A percentile compares a stretch with the other conserved stretches of the same genome.
These are phyloP conservation scores for Phyllosticta ampelicida DNA, from an alignment of 2,329 filamentous ascomycete species.

Conservation along the genomic window DNA sequence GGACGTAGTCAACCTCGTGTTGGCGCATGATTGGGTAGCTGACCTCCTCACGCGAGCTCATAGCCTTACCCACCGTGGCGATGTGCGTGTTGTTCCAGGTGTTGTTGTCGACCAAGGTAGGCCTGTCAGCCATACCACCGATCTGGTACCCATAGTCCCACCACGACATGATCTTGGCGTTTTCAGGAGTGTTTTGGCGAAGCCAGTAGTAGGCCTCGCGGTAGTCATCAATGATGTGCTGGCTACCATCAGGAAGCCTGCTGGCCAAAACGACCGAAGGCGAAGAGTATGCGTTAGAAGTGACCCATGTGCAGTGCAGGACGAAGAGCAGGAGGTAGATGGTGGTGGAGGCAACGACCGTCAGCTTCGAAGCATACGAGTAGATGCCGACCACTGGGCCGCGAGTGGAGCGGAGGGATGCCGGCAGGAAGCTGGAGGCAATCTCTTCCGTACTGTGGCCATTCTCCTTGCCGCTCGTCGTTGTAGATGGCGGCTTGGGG, in stretches of 20 bases:
- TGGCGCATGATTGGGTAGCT: constrained; percentile 98
- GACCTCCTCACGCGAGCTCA: constrained; percentile 95
- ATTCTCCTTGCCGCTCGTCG: constrained; percentile 38
- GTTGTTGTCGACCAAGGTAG: constrained; percentile 97
- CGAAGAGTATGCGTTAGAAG: constrained; percentile 96
- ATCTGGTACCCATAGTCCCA: constrained; percentile 99
- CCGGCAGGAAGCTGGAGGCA: constrained; percentile 40
- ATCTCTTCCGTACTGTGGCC: constrained; percentile 26
- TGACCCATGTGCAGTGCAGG: constrained; percentile 97
- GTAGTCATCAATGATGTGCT: constrained; percentile 99
- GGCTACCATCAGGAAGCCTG: constrained; percentile 81
- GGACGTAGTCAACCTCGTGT: constrained; percentile 97
- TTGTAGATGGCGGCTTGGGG: constrained; percentile 36
- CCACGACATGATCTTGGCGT: constrained; percentile 99
- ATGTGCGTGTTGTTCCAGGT: constrained; percentile 99
- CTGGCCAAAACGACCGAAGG: constrained; percentile 94
- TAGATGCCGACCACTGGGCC: constrained; percentile 76
- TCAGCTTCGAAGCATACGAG: constrained; percentile 63
- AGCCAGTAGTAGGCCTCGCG: constrained; percentile 99
- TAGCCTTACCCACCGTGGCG: constrained; percentile 95
- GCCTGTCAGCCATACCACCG: constrained; percentile 95
- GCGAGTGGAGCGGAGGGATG: constrained; percentile 57
- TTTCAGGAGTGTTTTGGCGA: constrained; percentile 86
- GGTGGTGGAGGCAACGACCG: constrained; percentile 62
- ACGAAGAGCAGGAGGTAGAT: constrained; percentile 88